Base-by-base conservation (phyloP, 805 yeast species). In the Candida dendrica region DNA sequence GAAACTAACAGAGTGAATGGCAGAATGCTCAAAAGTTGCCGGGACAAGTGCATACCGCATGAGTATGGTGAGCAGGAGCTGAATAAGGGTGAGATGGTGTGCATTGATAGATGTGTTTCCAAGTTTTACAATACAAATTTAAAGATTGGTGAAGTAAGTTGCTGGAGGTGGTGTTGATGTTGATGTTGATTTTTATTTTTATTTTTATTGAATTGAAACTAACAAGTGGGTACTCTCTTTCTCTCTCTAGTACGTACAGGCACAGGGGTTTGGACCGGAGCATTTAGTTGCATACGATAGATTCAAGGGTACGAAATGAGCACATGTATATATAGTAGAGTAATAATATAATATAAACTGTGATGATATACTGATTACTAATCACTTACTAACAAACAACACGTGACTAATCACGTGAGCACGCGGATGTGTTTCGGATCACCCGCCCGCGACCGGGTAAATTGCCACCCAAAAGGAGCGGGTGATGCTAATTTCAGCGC, bases 31-130 rank as follows among this genome's bases (percentile, higher is more conserved):
- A 61, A 66, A 30, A 70, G 74, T 3, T 91, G 98, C 60, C 69
- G 73, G 17, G 53, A 61, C 44, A 93, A 93, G 61, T 93, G 98
- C 63, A 73, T 93, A 34, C 81, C 84, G n/a, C 76, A 71, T n/a
- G 85, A 82, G 48, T 90, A 84, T 63, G 86, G 87, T 14, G 98
- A 91, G 53, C 72, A 76, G 9, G 97, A 91, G 20, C 66, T 90
- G 42, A 79, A 77, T 48, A 88, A 89, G 54, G 97, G 96, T 31
- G 97, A 90, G 58, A 63, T 71, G 45, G 72, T 77, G 36, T 91
- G 97, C 59, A 65, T 86, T 10, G 96, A 89, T 60, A 69, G 97
- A 46, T 90, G 98, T 65, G 91, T 85, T 36, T 64, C 79, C 48
- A 90, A 90, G 61, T 89, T 81, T 61, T 85, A 88, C 68, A 72